Evolutionary conservation across 2,329 filamentous ascomycete genomes (phyloP), one percentile per base, ranked within the genome.

Genomic region (Claviceps spartinae): DNA sequence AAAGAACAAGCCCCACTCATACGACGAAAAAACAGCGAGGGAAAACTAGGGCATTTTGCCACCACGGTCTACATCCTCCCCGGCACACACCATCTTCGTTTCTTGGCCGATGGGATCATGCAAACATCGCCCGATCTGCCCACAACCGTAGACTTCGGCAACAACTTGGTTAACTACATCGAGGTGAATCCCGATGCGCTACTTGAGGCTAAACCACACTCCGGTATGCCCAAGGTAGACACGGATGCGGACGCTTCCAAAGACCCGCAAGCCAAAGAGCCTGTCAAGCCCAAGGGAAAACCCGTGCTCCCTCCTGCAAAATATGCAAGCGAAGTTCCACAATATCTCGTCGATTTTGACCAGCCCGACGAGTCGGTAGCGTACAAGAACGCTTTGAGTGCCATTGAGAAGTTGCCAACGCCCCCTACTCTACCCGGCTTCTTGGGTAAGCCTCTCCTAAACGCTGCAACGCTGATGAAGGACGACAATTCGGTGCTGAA

Each of bases 151-250:
- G 93, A 98, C 67, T 96, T 94, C 66, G 94, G 89, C 57, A 97
- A 97, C 71, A 95, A 95, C 64, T 76, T 98, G 18, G 91, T 98
- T 69, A 98, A 98, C 70, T 98, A 97, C 66, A 88, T 98, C 63
- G 93, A 98, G 71, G 86, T 97, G 56, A 87, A 79, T 61, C 81
- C 87, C 38, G 85, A 90, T 62, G 69, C 83, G 34, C 72, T 74
- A 11, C 63, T 65, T 26, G 61, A 56, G n/a, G 57, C 60, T 22
- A 57, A 67, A 47, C 55, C 59, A 34, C 60, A 59, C 24, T 43
- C 55, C 40, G 45, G 47, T 34, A 30, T 38, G 14, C 58, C 60
- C 26, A 52, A 40, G 38, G 44, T 54, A 24, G 57, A 55, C 18
- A 34, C 51, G 18, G 53, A 52, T 11, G 34, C 48, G 14, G 54